Evolutionary conservation across 176 grass and related monocot genomes (phyloP).

Genomic region (Ensete glaucum): DNA sequence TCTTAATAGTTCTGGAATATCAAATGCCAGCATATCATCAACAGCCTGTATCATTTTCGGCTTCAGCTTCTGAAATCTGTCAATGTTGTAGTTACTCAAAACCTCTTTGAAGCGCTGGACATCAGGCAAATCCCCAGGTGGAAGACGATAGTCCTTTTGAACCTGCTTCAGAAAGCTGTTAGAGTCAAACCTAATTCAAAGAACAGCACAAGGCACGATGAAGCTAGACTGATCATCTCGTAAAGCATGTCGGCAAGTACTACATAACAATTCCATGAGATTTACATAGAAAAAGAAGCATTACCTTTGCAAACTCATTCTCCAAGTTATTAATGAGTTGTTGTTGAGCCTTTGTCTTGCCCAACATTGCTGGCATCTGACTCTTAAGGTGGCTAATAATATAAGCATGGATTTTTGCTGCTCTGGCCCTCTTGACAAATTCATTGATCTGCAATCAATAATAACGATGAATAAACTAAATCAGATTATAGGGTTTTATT

Average conservation of each 20-base stretch:
- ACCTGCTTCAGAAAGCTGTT: slow-evolving; percentile 39
- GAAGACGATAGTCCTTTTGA: slow-evolving; percentile 74
- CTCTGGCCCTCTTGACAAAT: slow-evolving; percentile 91
- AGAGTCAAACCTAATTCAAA: not conserved
- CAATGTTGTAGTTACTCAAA: slow-evolving; percentile 65
- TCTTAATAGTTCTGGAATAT: slow-evolving; percentile 78
- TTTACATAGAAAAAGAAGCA: not conserved
- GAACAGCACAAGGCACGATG: not conserved
- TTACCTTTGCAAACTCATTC: slow-evolving; percentile 77
- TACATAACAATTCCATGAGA: not conserved
- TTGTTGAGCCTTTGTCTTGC: slow-evolving; percentile 89
- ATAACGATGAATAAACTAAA: not conserved
- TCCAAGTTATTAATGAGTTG: slow-evolving; percentile 76
- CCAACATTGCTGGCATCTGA: slow-evolving; percentile 90
- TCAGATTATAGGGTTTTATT: not conserved
- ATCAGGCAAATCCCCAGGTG: slow-evolving; percentile 74
- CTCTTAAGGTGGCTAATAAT: slow-evolving; percentile 88
- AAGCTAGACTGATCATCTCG: too few relatives aligned
- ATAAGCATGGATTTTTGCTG: slow-evolving; percentile 91
- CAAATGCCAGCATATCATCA: slow-evolving; percentile 93
- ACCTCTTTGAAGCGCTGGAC: slow-evolving; percentile 87
- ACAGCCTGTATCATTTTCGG: slow-evolving; percentile 83
- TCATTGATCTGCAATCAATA: slow-evolving; percentile 69
- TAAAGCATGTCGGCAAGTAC: not conserved
- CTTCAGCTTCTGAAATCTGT: slow-evolving; percentile 96